These are phyloP conservation scores for Eimeria sp. DNA, from an alignment of 169 alveolate genomes.

Conservation along the genomic window DNA sequence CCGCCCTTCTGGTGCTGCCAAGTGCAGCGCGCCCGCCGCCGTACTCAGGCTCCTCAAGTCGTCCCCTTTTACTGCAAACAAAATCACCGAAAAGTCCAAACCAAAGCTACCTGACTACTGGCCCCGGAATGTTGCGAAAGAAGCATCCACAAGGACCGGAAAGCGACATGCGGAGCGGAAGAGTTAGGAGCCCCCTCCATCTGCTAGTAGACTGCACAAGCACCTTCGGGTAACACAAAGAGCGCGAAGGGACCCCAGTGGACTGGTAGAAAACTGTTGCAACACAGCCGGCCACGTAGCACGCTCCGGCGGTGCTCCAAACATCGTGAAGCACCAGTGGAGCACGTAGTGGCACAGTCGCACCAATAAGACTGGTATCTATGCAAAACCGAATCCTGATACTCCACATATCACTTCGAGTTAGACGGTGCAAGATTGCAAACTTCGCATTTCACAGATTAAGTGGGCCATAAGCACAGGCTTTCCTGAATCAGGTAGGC, in stretches of 20 bases:
- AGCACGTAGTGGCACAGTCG: neutral
- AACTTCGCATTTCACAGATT: neutral
- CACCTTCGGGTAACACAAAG: neutral
- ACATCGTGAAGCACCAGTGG: neutral
- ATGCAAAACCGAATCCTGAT: neutral
- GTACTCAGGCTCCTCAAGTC: conserved; percentile 70
- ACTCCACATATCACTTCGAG: neutral
- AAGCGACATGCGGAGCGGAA: neutral
- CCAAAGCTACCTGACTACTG: conserved; percentile 48
- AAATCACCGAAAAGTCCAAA: conserved; percentile 71
- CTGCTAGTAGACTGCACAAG: neutral
- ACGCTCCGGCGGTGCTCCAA: neutral
- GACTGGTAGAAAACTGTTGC: neutral
- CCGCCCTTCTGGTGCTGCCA: conserved; percentile 82
- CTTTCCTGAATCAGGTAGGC: neutral
- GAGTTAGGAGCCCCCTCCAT: conserved; percentile 11
- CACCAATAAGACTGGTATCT: neutral
- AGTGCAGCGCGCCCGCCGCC: conserved; percentile 80
- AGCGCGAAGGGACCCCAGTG: neutral
- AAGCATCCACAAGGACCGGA: neutral
- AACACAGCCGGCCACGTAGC: neutral
- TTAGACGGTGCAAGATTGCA: neutral
- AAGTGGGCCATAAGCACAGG: neutral
- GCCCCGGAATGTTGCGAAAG: neutral
- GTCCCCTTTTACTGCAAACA: conserved; percentile 79